These are phyloP conservation scores for Ogataea philodendri DNA, from an alignment of 805 yeast species.

Conservation along the genomic window DNA sequence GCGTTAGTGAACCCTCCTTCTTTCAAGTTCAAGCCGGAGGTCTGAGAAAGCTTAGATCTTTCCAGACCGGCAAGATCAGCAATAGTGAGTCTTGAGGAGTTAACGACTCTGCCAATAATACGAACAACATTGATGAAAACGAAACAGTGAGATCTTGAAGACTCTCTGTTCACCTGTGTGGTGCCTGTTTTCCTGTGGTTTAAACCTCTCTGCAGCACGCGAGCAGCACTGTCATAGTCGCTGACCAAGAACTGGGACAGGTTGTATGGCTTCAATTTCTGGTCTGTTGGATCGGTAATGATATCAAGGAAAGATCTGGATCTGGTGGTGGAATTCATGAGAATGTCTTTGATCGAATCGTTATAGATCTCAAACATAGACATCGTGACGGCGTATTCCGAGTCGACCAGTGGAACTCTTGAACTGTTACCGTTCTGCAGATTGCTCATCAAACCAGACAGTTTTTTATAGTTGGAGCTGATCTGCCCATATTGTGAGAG, in stretches of 20 bases:
- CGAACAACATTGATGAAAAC: constrained; percentile 39
- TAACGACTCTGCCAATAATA: constrained; percentile 23
- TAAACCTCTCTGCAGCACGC: constrained; percentile 40
- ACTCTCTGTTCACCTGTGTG: constrained; percentile 42
- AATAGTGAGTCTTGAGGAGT: constrained; percentile 41
- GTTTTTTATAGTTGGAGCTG: constrained; percentile 8
- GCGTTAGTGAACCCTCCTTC: constrained; percentile 51
- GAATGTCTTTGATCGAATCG: constrained; percentile 42
- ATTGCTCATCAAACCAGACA: constrained; percentile 15
- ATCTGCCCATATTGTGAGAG: constrained; percentile 12
- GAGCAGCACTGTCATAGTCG: constrained; percentile 37
- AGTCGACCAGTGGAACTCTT: constrained; percentile 3
- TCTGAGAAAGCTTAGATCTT: constrained; percentile 44
- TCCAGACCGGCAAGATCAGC: constrained; percentile 55
- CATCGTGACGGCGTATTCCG: constrained; percentile 40
- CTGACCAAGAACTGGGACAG: constrained; percentile 40
- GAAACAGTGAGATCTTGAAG: constrained; percentile 55
- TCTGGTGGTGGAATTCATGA: constrained; percentile 26
- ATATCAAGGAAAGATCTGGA: constrained; percentile 39
- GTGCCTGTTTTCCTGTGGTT: constrained; percentile 38
- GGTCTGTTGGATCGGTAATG: constrained; percentile 41
- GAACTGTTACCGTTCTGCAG: constrained; percentile 10
- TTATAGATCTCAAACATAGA: constrained; percentile 54
- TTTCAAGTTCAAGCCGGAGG: constrained; percentile 42
- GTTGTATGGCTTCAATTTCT: constrained; percentile 44